Evolutionary conservation across 169 alveolate genomes (phyloP).

Genomic region (Cystoisospora suis): DNA sequence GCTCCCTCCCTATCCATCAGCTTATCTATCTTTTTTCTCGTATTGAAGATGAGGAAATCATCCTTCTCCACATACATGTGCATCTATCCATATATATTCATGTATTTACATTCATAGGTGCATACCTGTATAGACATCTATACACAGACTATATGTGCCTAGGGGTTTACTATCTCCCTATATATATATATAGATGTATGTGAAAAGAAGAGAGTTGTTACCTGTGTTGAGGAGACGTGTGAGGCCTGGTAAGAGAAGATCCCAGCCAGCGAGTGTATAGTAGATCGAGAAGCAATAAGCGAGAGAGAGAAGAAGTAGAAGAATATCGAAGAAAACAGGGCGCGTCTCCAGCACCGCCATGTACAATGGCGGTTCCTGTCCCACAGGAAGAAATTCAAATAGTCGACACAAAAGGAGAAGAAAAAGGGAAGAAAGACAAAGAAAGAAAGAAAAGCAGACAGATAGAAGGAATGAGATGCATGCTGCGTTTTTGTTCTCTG

Average conservation of each 20-base stretch:
- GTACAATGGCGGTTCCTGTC: conserved; percentile 15
- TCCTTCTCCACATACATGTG: neutral
- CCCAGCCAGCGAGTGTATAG: conserved; percentile 10
- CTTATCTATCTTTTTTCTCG: neutral
- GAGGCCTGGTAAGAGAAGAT: neutral
- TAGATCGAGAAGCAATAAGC: neutral
- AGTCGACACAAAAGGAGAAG: no score
- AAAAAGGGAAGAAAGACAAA: no score
- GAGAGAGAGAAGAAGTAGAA: neutral
- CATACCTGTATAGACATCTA: neutral
- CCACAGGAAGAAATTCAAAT: no score
- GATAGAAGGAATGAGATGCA: neutral
- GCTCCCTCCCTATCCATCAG: no score
- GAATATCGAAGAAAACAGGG: neutral
- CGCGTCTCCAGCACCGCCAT: conserved; percentile 2
- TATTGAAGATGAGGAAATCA: neutral
- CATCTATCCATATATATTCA: neutral
- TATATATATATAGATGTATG: no score
- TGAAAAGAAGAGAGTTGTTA: neutral
- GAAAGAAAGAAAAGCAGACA: no score
- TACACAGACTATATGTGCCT: neutral
- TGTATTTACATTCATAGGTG: neutral
- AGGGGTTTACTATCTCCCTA: no score
- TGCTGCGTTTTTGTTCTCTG: neutral
- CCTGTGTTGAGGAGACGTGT: neutral